phyloP scores from a whole-genome alignment of 2,329 filamentous ascomycete species.

The Exophiala spinifera region DNA sequence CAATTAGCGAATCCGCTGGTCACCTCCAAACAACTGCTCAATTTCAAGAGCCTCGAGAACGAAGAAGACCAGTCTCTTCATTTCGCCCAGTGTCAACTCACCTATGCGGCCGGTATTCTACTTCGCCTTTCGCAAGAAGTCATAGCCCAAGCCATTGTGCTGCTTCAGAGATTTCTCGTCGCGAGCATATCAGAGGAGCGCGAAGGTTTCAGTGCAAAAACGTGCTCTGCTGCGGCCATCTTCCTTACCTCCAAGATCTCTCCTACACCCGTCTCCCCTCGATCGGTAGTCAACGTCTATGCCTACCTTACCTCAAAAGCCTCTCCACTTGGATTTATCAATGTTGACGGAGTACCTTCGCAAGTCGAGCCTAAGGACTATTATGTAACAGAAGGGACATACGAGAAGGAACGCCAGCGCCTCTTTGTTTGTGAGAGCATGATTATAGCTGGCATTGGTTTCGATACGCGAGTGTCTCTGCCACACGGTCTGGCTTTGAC shows the following conservation, averaged over 20 bases:
- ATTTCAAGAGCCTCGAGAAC: conserved; percentile 22
- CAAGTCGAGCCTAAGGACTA: conserved; percentile 52
- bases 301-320: conserved; percentile 67
- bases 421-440: conserved; percentile 74
- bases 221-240: conserved; percentile 75
- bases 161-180: conserved; percentile 63
- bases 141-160: conserved; percentile 78
- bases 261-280: conserved; percentile 68
- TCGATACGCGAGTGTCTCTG: conserved; percentile 78
- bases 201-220: conserved; percentile 47
- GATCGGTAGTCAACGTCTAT: conserved; percentile 82
- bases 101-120: conserved; percentile 59
- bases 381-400: conserved; percentile 71
- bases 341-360: conserved; percentile 29
- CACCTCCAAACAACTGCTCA: conserved; percentile 44
- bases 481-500: conserved; percentile 85
- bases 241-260: conserved; percentile 84
- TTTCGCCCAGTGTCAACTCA: conserved; percentile 45
- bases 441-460: conserved; percentile 72
- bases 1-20: conserved; percentile 43
- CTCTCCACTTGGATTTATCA: conserved; percentile 48
- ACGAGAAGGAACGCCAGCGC: conserved; percentile 60
- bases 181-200: conserved; percentile 15
- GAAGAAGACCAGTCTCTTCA: conserved; percentile 45
- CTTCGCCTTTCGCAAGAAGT: conserved; percentile 81